Base-by-base conservation (phyloP, 768 basidiomycete species). In the Panellus pusillus region DNA sequence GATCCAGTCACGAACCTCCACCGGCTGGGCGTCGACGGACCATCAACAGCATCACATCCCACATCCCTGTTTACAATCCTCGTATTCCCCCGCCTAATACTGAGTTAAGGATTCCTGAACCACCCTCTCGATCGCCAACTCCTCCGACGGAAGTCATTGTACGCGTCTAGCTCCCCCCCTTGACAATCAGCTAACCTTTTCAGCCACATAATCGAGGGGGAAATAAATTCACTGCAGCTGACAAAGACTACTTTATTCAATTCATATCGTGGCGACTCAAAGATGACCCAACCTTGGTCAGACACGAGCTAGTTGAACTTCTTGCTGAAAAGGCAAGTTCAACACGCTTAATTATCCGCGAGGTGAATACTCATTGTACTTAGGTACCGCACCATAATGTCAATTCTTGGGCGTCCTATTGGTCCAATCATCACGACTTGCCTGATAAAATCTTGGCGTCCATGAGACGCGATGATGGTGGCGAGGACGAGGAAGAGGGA, bases 71-170 rank as follows among this genome's bases (percentile, higher is more conserved):
- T 24, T 80, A 71, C 57, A 74, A 72, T 41, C 64, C 68, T 42
- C 77, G 75, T 46, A 66, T 86, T 29, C 82, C 84, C 44, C 74
- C 83, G 6, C 84, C 84, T n/a, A 79, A 86, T 62, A 73, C 80
- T 43, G 78, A 82, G 43, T 71, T 86, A 49, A 78, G 74, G 57
- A 72, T 84, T 29, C 87, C 86, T 6, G 73, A 74, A 8, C 82
- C 84, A 13, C 86, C 87, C 1, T 82, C 82, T 18, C 81, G 85
- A 42, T 82, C 83, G n/a, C 88, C 88, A 1, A 81, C 75, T 3
- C 87, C 88, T 19, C 88, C 87, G 7, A 77, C 75, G 9, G 66
- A 66, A 50, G 64, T 83, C 24, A 71, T 83, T 49, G 59, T 61
- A 47, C 8, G n/a, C n/a, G 55, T 51, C 14, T 37, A n/a, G 7